Conservation (phyloP, 1,284 basidiomycete species). For the Athelia psychrophila region DNA sequence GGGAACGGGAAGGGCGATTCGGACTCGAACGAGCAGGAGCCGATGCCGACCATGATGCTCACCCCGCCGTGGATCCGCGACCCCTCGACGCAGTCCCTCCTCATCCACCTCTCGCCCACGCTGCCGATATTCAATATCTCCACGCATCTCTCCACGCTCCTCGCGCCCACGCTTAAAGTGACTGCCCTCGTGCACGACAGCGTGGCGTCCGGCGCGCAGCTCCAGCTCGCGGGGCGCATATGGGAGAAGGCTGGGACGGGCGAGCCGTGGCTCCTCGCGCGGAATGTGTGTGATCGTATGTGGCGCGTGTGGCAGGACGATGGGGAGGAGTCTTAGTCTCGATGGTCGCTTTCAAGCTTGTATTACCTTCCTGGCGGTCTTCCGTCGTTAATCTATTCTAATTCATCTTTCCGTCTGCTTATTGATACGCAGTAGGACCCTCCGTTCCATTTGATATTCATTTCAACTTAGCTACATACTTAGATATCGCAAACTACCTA, state of each 20-base stretch:
- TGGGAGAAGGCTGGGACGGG: constrained; percentile 54
- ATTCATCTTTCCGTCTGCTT: no score
- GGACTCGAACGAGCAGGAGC: not conserved
- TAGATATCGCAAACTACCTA: no score
- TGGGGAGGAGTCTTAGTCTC: no score
- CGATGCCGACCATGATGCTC: not conserved
- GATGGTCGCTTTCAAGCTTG: no score
- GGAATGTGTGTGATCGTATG: not conserved
- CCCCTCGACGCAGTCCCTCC: constrained; percentile 19
- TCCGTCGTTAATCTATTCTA: no score
- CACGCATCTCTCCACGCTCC: constrained; percentile 42
- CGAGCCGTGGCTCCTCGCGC: constrained; percentile 51
- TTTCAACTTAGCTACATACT: no score
- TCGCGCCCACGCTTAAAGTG: constrained; percentile 47
- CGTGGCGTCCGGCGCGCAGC: constrained; percentile 47
- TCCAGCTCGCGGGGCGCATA: constrained; percentile 43
- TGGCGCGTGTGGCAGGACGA: not conserved
- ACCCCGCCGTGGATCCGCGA: not conserved
- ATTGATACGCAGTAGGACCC: no score
- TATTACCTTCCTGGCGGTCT: no score
- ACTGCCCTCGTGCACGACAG: constrained; percentile 46
- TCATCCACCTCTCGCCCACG: constrained; percentile 32
- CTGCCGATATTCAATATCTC: constrained; percentile 41
- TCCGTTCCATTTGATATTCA: no score
- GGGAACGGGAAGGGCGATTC: not conserved